A percentile compares a stretch with the other conserved stretches of the same genome.
Conservation (phyloP, 2,329 filamentous ascomycete genomes). For the Microthyrium microscopicum region DNA sequence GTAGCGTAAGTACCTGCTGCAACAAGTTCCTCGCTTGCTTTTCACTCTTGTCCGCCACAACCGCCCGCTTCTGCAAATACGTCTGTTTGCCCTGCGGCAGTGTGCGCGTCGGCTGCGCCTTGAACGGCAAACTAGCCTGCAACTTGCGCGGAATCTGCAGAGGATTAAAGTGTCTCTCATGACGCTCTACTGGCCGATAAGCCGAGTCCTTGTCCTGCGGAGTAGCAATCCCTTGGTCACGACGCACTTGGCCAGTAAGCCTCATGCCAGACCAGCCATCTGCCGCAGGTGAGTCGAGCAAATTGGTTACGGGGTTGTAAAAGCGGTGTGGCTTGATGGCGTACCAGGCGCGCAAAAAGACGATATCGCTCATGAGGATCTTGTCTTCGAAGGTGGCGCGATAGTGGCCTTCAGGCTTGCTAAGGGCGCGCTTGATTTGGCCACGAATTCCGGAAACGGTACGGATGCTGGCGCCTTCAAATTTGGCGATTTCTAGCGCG, state of each 20-base stretch:
- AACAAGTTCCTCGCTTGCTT: constrained; percentile 74
- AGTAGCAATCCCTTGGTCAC: constrained; percentile 55
- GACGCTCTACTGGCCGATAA: constrained; percentile 49
- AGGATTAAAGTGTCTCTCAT: constrained; percentile 36
- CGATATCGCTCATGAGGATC: constrained; percentile 88
- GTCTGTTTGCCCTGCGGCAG: constrained; percentile 65
- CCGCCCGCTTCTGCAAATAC: constrained; percentile 89
- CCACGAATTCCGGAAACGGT: constrained; percentile 91
- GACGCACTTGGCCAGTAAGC: constrained; percentile 78
- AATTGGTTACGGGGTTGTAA: constrained; percentile 91
- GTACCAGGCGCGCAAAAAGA: constrained; percentile 94
- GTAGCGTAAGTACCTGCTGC: constrained; percentile 79
- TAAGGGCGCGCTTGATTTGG: constrained; percentile 90
- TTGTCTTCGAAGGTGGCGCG: constrained; percentile 98
- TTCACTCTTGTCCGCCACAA: constrained; percentile 69
- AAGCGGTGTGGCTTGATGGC: constrained; percentile 88
- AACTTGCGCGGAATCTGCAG: constrained; percentile 62
- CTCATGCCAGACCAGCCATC: constrained; percentile 74
- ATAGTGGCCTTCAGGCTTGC: constrained; percentile 89
- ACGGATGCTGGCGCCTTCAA: constrained; percentile 88
- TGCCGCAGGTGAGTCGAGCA: constrained; percentile 43
- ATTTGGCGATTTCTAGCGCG: constrained; percentile 89
- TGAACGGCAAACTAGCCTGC: constrained; percentile 76
- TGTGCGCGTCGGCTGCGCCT: constrained; percentile 72
- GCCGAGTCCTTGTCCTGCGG: constrained; percentile 70